A percentile compares a stretch with the other conserved stretches of the same genome.
These are phyloP conservation scores for Picochlorum sp. DNA, from an alignment of 139 green algal genomes.

Conservation along the genomic window DNA sequence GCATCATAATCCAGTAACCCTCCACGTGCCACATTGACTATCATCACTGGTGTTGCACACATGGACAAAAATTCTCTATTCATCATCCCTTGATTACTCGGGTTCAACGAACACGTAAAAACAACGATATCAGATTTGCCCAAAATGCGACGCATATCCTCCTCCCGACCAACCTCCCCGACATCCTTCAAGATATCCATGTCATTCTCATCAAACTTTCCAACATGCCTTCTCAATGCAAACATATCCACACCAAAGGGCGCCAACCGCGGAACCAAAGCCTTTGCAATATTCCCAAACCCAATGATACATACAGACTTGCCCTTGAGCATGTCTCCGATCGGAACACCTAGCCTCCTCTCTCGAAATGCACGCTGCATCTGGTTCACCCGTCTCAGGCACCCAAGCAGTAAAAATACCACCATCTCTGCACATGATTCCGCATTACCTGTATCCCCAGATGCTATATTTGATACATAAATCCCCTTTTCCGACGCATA, in stretches of 20 bases:
- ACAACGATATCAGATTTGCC: constrained; percentile 30
- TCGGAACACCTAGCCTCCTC: constrained; percentile 24
- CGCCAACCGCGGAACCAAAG: constrained; percentile 35
- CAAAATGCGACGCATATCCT: neutral
- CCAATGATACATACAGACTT: constrained; percentile 36
- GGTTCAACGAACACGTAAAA: constrained; percentile 36
- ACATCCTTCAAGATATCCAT: neutral
- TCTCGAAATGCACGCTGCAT: constrained; percentile 30
- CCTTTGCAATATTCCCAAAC: constrained; percentile 45
- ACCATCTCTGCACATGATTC: constrained; percentile 56
- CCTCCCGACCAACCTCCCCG: too few relatives aligned
- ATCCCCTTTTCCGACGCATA: constrained; percentile 41
- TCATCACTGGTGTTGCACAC: constrained; percentile 37
- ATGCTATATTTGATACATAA: constrained; percentile 55
- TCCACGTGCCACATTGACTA: constrained; percentile 57
- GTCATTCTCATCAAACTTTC: neutral
- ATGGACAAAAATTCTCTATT: constrained; percentile 27
- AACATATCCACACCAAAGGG: constrained; percentile 23
- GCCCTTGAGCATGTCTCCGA: constrained; percentile 32
- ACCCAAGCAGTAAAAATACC: constrained; percentile 51
- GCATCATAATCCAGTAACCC: constrained; percentile 50
- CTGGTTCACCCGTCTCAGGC: constrained; percentile 31
- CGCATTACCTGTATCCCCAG: constrained; percentile 45
- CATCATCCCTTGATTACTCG: constrained; percentile 35
- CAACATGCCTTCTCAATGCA: neutral